A percentile compares a stretch with the other conserved stretches of the same genome.
These are phyloP conservation scores for Conringia planisiliqua DNA, from an alignment of 345 rosid species.

Conservation along the genomic window DNA sequence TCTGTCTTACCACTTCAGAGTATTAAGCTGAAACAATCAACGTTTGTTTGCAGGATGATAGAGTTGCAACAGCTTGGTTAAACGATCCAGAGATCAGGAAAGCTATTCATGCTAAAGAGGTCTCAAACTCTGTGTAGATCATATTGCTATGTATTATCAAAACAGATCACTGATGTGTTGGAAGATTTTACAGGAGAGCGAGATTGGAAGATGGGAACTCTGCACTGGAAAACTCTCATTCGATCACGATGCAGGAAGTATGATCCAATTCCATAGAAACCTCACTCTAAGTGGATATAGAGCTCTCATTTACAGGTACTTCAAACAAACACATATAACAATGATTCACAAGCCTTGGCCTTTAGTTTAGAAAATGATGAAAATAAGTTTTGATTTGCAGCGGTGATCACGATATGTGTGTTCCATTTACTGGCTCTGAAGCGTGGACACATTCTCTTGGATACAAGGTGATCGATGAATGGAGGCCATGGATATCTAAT, in stretches of 20 bases:
- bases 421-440: constrained; percentile 83
- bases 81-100: constrained; percentile 58
- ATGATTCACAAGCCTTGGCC: not conserved
- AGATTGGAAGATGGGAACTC: constrained; percentile 55
- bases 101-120: constrained; percentile 69
- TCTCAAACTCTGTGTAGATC: constrained; percentile 28
- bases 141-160: not conserved
- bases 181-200: constrained; percentile 36
- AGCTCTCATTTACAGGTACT: constrained; percentile 81
- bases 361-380: not conserved
- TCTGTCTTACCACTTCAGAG: not conserved
- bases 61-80: constrained; percentile 80
- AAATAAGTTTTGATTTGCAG: constrained; percentile 34
- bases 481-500: constrained; percentile 80
- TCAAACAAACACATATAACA: not conserved
- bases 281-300: constrained; percentile 67
- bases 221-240: constrained; percentile 49
- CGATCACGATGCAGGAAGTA: constrained; percentile 72
- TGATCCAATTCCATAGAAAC: constrained; percentile 79
- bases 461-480: constrained; percentile 64
- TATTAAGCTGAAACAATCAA: not conserved
- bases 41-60: constrained; percentile 52
- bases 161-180: not conserved
- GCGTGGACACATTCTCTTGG: constrained; percentile 91
- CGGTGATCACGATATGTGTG: constrained; percentile 95